Evolutionary conservation across 805 yeast genomes (phyloP), one percentile per base, ranked within the genome.

Genomic region (Ogataea ramenticola): DNA sequence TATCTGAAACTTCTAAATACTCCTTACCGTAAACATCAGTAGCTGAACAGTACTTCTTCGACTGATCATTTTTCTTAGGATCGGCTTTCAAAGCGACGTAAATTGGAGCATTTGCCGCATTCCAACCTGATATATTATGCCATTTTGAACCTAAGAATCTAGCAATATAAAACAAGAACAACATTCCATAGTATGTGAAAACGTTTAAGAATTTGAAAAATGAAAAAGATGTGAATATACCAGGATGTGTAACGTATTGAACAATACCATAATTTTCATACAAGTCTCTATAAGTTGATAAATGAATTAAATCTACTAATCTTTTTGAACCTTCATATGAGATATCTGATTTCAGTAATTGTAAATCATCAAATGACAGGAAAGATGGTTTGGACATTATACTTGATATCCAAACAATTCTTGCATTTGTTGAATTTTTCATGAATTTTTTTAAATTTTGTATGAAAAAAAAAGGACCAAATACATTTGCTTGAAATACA

Each of bases 321-420:
- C 96, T 71, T 58, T 93, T 93, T 2, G 97, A 88, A 11, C 96
- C 96, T 61, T 91, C 98, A 58, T 93, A 93, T 7, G 96, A 79
- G 41, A 75, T 77, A 40, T 70, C 71, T 16, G 84, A 71, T 50
- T 73, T 59, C 33, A 86, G 50, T 47, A 90, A 67, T 59, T 89
- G 86, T 34, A 91, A 62, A 56, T 93, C 98, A 38, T 83, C 67
- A 45, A 80, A 71, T 17, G 91, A 80, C 32, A 91, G 69, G 58
- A 77, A 80, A 49, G 80, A 77, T 2, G 96, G 85, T 44, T 75
- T 76, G 0, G 96, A 80, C 80, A 88, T 86, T 36, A 86, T 66
- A 38, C 95, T 83, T 2, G 95, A 82, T 33, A 93, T 79, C 96
- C 97, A 90, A 24, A 89, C 68, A 33, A 89, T 68, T 44, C 75